These are phyloP conservation scores for Staphylotrichum longicolle DNA, from an alignment of 495 filamentous ascomycete genomes.

Conservation along the genomic window DNA sequence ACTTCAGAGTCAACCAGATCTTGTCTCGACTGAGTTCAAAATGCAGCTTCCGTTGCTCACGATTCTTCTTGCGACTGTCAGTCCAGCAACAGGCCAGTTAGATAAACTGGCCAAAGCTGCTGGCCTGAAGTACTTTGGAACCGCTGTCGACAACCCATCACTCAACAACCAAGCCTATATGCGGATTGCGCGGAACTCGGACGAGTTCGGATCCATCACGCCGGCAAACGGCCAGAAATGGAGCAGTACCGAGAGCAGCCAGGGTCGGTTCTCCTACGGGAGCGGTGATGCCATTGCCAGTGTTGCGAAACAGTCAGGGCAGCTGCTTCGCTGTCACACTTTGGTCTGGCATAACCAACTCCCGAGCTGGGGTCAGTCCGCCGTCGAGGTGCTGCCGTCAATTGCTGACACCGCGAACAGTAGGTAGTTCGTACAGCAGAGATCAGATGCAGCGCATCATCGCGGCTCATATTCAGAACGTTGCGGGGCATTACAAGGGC, in stretches of 20 bases:
- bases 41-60: too few species aligned
- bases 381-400: too few species aligned
- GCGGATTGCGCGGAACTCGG: conserved; percentile 35
- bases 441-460: conserved; percentile 46
- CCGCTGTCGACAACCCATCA: conserved; percentile 55
- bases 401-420: too few species aligned
- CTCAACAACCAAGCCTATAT: conserved; percentile 52
- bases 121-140: conserved; percentile 55
- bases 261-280: conserved; percentile 48
- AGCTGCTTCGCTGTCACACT: conserved; percentile 55
- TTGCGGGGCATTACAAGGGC: conserved; percentile 54
- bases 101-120: conserved; percentile 40
- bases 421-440: conserved; percentile 48
- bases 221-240: conserved; percentile 56
- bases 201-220: conserved; percentile 56
- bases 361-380: conserved; percentile 49
- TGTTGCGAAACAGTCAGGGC: conserved; percentile 48
- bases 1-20: too few species aligned
- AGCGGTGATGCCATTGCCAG: conserved; percentile 48
- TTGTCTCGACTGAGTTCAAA: background rate
- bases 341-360: conserved; percentile 57
- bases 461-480: conserved; percentile 49
- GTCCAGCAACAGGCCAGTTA: too few species aligned
- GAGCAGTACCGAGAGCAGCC: conserved; percentile 35
- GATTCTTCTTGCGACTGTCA: too few species aligned